Base-by-base conservation (phyloP, 805 yeast genomes). In the Saturnispora halmiae region DNA sequence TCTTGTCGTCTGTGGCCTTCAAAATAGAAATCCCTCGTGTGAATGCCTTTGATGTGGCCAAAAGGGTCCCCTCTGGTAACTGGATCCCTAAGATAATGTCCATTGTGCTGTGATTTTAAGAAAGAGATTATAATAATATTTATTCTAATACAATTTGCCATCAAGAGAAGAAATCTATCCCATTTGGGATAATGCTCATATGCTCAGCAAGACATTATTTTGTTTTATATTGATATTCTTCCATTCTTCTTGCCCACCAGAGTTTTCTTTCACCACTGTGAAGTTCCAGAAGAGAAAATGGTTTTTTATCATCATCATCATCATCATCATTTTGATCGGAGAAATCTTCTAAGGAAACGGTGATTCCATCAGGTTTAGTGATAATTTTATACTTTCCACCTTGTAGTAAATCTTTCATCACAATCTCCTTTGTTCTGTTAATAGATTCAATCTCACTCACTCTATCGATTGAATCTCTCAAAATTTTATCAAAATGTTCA, bases 1-100 rank as follows among this genome's bases (percentile, higher is more conserved):
- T 84, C 65, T 86, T 86, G 62, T 81, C 87, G 61, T 86, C 96
- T 36, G 72, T 69, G 39, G 75, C 77, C 55, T 84, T 84, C 50
- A 86, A 64, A 38, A 86, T 73, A 11, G 94, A 80, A 41, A 87
- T 82, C 42, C 96, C 95, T 51, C 98, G 75, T 8, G 95, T 84
- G 43, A 81, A 84, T 4, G 96, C 95, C 60, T 82, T 85, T 9
- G 96, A 87, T n/a, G 97, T 84, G 55, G 96, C 95, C 43, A 90
- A 64, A 46, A 92, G 71, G 34, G 90, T 94, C 46, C 78, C 72
- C 55, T 86, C 94, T 53, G 76, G 67, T 26, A 87, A 82, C 55
- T 74, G 80, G 52, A 90, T 80, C 43, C 97, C 97, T 52, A 90
- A 68, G 42, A 90, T 67, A 54, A 90, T 79, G 68, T 90, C 98